Base-by-base conservation (phyloP, 2,329 filamentous ascomycete species). In the Apiospora phragmitis region DNA sequence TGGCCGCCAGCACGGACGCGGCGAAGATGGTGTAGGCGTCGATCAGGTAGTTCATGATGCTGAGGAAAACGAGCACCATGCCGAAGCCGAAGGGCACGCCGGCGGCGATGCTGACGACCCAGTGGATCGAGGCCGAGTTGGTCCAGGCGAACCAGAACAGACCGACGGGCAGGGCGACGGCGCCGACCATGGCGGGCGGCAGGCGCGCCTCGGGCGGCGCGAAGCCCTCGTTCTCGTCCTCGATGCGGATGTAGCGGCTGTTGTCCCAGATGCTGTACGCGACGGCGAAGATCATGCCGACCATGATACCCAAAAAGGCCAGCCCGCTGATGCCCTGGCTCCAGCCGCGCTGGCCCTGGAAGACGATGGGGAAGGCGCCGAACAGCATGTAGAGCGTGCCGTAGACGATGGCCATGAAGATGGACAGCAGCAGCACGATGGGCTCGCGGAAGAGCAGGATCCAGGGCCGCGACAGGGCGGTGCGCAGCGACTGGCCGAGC, bases 1-100 rank as follows among this genome's bases (percentile, higher is more conserved):
- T 94, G 66, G 92, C 92, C 2, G 93, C 93, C 11, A 95, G 83
- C 0, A 91, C 92, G 0, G 90, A 93, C 0, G 93, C 93, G 0
- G 93, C 92, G 73, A 91, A 95, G 74, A 72, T 29, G 21, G 72
- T 71, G 70, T 75, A 84, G 0, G 85, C 76, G 73, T 90, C 88
- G 70, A 89, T 86, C 4, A 89, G 81, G 76, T 88, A 89, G 76
- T 87, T 88, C 77, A 85, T 85, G 47, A 85, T 78, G 32, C 80
- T 81, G 21, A 90, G 76, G 80, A 90, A 90, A 59, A 90, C 85
- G 29, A 89, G 79, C 0, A 88, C 85, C 73, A 79, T 75, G 6
- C 77, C 78, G 51, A 77, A 78, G 1, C 76, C 79, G 70, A 82
- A 82, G 14, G 79, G 74, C 6, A 79, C 75, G n/a, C 70, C 69